phyloP scores from a whole-genome alignment of 805 yeast species.

The Sugiyamaella marilandica region DNA sequence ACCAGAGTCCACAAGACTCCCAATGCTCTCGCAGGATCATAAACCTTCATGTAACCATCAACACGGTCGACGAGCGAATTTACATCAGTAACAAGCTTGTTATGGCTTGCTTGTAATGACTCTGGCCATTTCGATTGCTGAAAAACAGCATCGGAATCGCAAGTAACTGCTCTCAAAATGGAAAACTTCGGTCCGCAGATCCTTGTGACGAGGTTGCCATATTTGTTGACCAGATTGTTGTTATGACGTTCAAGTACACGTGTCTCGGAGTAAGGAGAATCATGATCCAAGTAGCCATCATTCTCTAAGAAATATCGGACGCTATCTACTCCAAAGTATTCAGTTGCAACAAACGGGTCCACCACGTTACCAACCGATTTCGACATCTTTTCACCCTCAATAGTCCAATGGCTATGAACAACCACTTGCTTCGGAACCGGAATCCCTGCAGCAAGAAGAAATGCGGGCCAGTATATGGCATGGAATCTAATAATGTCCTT shows the following conservation, averaged over 20 bases:
- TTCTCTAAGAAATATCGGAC: conserved; percentile 72
- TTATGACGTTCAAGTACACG: conserved; percentile 44
- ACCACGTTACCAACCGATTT: conserved; percentile 91
- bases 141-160: background rate
- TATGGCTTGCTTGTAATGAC: conserved; percentile 1
- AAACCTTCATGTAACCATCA: conserved; percentile 40
- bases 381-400: conserved; percentile 88
- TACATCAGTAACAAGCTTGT: conserved; percentile 32
- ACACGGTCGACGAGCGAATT: conserved; percentile 38
- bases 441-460: conserved; percentile 75
- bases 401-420: conserved; percentile 93
- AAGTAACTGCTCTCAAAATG: conserved; percentile 40
- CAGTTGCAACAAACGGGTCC: conserved; percentile 69
- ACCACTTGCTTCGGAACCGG: conserved; percentile 67
- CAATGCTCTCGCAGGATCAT: conserved; percentile 54
- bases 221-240: conserved; percentile 65
- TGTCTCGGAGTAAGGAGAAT: conserved; percentile 70
- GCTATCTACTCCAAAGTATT: conserved; percentile 54
- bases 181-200: conserved; percentile 67
- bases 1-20: conserved; percentile 55
- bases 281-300: conserved; percentile 68
- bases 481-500: conserved; percentile 89
- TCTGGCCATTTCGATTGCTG: background rate
- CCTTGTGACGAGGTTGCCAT: conserved; percentile 73
- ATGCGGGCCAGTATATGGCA: conserved; percentile 90